phyloP scores from a whole-genome alignment of 345 rosid genomes.

The Citrus sinensis region DVS_A1.0 CM039162.1:32766001-32766500 shows the following conservation, averaged over 20 bases:
- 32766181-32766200: background rate
- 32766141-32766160: background rate
- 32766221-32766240: background rate
- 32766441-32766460: background rate
- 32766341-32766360: slow-evolving; percentile 69
- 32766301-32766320: slow-evolving; percentile 96
- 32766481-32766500: slow-evolving; percentile 94
- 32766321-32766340: slow-evolving; percentile 86
- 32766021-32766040: background rate
- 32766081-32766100: background rate
- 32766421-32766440: background rate
- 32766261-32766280: slow-evolving; percentile 14
- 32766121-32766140: background rate
- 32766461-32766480: slow-evolving; percentile 61
- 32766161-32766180: background rate
- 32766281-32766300: slow-evolving; percentile 80
- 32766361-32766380: slow-evolving; percentile 70
- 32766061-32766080: background rate
- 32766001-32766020: slow-evolving; percentile 17
- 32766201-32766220: background rate
- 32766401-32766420: slow-evolving; percentile 18
- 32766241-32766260: background rate
- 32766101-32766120: background rate
- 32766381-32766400: slow-evolving; percentile 83
- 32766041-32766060: too few relatives aligned